phyloP scores from a whole-genome alignment of 257 asterid genomes.

The Ajuga chamaepitys region DNA sequence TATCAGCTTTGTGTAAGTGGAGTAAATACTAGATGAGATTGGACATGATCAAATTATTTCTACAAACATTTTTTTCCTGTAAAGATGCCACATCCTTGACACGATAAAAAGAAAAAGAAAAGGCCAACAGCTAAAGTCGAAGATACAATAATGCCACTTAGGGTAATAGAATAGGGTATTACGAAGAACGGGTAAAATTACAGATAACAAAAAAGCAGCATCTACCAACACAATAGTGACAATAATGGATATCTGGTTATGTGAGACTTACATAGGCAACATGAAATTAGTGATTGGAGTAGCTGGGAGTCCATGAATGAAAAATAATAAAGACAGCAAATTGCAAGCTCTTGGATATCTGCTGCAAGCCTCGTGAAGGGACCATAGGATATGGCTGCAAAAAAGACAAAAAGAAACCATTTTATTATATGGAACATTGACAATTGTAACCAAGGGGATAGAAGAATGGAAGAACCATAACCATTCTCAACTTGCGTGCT shows the following conservation, averaged over 20 bases:
- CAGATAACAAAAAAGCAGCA: neutral
- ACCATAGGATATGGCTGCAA: slow-evolving; percentile 48
- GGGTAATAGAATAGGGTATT: no score
- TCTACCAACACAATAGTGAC: neutral
- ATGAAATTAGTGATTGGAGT: slow-evolving; percentile 65
- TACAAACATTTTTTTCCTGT: neutral
- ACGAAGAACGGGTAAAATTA: neutral
- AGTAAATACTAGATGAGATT: neutral
- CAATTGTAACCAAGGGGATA: slow-evolving; percentile 6
- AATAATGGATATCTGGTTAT: neutral
- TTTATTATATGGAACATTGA: slow-evolving; percentile 21
- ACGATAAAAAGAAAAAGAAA: neutral
- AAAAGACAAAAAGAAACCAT: no score
- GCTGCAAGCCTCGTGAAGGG: slow-evolving; percentile 70
- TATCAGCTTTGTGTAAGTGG: neutral
- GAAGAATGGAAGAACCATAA: slow-evolving; percentile 16
- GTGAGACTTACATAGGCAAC: slow-evolving; percentile 77
- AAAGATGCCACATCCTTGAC: no score
- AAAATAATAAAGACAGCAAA: slow-evolving; percentile 74
- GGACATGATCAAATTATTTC: neutral
- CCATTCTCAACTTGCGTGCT: slow-evolving; percentile 39
- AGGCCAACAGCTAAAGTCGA: neutral
- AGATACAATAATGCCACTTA: neutral
- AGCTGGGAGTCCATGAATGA: slow-evolving; percentile 48
- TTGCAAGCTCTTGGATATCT: slow-evolving; percentile 77